A percentile compares a stretch with the other conserved stretches of the same genome.
Conservation (phyloP, 2,329 filamentous ascomycete species). For the Calonectria multiphialidica region DNA sequence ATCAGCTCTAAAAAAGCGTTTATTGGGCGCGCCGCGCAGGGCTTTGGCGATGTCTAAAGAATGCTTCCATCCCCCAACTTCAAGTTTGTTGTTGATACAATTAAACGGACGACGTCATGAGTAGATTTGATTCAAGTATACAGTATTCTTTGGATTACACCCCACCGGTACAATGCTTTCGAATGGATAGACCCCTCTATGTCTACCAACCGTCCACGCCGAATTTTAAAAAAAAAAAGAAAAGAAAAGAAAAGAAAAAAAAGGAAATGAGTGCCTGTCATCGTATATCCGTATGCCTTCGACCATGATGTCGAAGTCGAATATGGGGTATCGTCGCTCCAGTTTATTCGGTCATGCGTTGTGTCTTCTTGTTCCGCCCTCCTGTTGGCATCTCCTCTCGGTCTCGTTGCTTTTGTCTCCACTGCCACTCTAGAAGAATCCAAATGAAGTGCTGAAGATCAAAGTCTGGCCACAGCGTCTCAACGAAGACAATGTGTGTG, state of each 20-base stretch:
- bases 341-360: constrained; percentile 32
- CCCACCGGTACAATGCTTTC: neutral
- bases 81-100: constrained; percentile 1
- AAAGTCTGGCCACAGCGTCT: constrained; percentile 96
- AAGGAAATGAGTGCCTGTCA: constrained; percentile 19
- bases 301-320: constrained; percentile 14
- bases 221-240: constrained; percentile 6
- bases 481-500: constrained; percentile 91
- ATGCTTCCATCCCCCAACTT: neutral
- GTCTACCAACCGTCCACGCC: constrained; percentile 8
- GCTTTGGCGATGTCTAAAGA: neutral
- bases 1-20: neutral
- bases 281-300: constrained; percentile 8
- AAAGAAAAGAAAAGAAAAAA: constrained; percentile 16
- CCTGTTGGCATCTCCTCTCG: constrained; percentile 60
- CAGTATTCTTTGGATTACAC: neutral
- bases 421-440: constrained; percentile 91
- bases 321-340: constrained; percentile 37
- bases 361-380: constrained; percentile 41
- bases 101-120: neutral
- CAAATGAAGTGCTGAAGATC: constrained; percentile 94
- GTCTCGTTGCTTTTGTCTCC: constrained; percentile 70
- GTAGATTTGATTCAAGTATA: neutral
- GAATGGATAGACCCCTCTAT: neutral
- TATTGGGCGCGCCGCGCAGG: neutral